Evolutionary conservation across 2,329 filamentous ascomycete genomes (phyloP), one percentile per base, ranked within the genome.

Genomic region (Chrysosporium keratinophilum): DNA sequence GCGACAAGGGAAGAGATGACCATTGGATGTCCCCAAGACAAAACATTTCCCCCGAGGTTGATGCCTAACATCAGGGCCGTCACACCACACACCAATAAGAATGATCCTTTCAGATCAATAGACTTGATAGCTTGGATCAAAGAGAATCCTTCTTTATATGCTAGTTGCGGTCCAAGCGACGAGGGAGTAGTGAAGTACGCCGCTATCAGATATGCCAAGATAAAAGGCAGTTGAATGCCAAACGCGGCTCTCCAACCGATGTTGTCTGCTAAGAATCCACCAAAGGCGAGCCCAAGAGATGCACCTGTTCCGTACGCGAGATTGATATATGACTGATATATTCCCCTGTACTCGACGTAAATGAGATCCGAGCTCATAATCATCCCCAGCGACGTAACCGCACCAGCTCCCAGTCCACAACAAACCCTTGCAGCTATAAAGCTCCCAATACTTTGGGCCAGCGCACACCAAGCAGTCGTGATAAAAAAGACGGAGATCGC

Each of bases 341-440:
- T 61, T 1, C 69, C 69, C 23, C 70, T 67, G 52, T 75, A 83
- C 71, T 87, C 81, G 52, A 89, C 82, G 3, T 81, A 83, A n/a
- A 89, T 83, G 45, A 88, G 69, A 64, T 89, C 85, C 60, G 83
- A 85, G 11, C 65, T 67, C 1, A 72, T 61, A 60, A 89, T 86
- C 35, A 74, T 78, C 2, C 76, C 81, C 66, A 85, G 70, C 1
- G 82, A 79, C 64, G 86, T 77, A 44, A 85, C 78, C 0, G 84
- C 85, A 0, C 85, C 87, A 0, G 85, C 86, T 3, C 85, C 86
- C 1, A 90, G 67, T 0, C 86, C 86, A 60, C 84, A 87, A 9
- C 85, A 71, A 0, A 85, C 85, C 54, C 86, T 72, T 1, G 85
- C 85, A 1, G 80, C 69, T 55, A 89, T 87, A 61, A 90, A 88